Evolutionary conservation across 441 rosid species (phyloP).

Genomic region (Eruca vesicaria): DNA sequence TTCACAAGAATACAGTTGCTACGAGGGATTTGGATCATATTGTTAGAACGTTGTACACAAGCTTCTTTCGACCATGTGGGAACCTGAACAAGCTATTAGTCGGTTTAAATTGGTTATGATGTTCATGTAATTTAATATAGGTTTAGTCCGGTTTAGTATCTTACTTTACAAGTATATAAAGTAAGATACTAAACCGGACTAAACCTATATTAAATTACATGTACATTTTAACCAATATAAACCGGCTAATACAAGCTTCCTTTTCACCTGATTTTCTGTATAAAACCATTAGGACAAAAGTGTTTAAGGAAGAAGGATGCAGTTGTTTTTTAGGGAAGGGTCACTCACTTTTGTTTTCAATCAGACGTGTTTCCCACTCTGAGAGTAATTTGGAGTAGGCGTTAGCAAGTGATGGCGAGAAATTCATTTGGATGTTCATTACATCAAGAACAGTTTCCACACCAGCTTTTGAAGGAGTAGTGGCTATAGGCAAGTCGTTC

Average conservation of each 20-base stretch:
- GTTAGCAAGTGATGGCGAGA: conserved; percentile 63
- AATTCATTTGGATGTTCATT: conserved; percentile 71
- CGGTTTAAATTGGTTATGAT: no score
- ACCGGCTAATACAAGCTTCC: no score
- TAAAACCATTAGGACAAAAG: no score
- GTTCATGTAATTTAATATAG: no score
- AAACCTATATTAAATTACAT: no score
- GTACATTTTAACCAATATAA: no score
- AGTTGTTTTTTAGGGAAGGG: conserved; percentile 26
- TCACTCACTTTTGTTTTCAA: conserved; percentile 58
- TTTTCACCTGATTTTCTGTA: conserved; percentile 38
- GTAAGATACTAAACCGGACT: no score
- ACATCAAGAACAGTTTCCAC: conserved; percentile 72
- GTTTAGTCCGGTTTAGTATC: no score
- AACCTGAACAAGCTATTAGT: no score
- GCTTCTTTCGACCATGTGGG: conserved; percentile 63
- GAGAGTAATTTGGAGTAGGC: conserved; percentile 52
- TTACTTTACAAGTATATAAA: no score
- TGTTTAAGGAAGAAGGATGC: no score
- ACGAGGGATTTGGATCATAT: conserved; percentile 25
- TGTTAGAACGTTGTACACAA: conserved; percentile 51
- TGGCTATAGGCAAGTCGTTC: conserved; percentile 35
- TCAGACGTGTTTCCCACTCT: conserved; percentile 42
- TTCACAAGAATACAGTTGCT: conserved; percentile 19
- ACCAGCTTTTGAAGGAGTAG: conserved; percentile 66